Evolutionary conservation across 352 stramenopile species (phyloP).

Genomic region (Phytopythium cucurbitacearum): DNA sequence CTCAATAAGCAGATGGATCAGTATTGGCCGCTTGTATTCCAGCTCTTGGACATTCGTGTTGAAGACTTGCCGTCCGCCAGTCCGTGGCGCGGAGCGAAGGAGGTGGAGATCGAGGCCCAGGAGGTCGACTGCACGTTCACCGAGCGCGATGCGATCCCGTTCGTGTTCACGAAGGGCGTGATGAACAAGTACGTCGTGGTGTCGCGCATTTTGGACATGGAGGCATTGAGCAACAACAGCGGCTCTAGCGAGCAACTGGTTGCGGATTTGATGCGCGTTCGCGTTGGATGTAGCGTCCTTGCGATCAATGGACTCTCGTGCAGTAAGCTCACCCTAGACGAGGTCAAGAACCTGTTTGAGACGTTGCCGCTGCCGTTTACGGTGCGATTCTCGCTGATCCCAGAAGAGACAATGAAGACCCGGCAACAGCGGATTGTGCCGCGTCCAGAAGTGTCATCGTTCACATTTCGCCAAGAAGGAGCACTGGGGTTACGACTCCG

Average conservation of each 20-base stretch:
- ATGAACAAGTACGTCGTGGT: slow-evolving; percentile 71
- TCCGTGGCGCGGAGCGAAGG: slow-evolving; percentile 72
- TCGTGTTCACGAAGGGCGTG: slow-evolving; percentile 64
- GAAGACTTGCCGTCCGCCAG: slow-evolving; percentile 74
- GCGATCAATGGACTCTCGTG: slow-evolving; percentile 76
- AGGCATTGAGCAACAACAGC: slow-evolving; percentile 7
- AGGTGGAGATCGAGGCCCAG: slow-evolving; percentile 63
- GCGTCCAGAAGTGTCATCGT: slow-evolving; percentile 44
- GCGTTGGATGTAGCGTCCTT: slow-evolving; percentile 54
- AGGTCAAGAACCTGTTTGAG: slow-evolving; percentile 51
- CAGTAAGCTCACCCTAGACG: slow-evolving; percentile 65
- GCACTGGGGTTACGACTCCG: slow-evolving; percentile 74
- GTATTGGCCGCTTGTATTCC: slow-evolving; percentile 82
- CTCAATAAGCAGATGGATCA: slow-evolving; percentile 83
- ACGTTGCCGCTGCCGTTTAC: slow-evolving; percentile 48
- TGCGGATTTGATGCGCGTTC: slow-evolving; percentile 39
- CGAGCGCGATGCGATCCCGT: slow-evolving; percentile 43
- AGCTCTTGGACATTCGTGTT: slow-evolving; percentile 73
- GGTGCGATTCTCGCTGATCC: slow-evolving; percentile 61
- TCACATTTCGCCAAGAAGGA: slow-evolving; percentile 71
- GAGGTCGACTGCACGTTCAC: slow-evolving; percentile 62
- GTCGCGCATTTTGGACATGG: slow-evolving; percentile 39
- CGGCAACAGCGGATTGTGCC: slow-evolving; percentile 43
- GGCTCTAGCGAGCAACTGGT: slow-evolving; percentile 15
- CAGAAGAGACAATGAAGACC: slow-evolving; percentile 55